Conservation (phyloP, 2,329 filamentous ascomycete genomes). For the Orbilia blumenaviensis region DNA sequence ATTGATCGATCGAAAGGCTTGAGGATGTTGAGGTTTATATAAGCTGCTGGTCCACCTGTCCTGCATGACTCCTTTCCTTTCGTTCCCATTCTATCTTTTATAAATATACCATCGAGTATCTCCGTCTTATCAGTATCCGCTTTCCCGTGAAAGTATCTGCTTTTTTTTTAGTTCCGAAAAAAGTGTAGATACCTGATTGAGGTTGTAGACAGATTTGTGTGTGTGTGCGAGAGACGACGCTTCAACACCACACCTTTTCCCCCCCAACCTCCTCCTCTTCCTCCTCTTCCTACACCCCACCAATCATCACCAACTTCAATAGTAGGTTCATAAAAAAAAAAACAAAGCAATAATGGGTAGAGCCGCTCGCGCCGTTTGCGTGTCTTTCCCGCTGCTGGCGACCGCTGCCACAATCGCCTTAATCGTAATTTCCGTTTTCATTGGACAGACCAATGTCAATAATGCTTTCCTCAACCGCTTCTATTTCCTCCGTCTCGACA, state of each 20-base stretch:
- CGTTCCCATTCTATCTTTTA: neutral
- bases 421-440: slow-evolving; percentile 49
- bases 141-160: neutral
- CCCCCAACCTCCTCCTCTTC: neutral
- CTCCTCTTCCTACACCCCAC: neutral
- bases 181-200: neutral
- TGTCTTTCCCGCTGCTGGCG: slow-evolving; percentile 39
- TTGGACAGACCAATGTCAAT: slow-evolving; percentile 48
- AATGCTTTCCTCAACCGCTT: slow-evolving; percentile 40
- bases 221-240: neutral
- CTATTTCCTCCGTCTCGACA: slow-evolving; percentile 59
- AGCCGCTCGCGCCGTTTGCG: slow-evolving; percentile 33
- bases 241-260: neutral
- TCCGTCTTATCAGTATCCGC: neutral
- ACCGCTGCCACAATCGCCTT: slow-evolving; percentile 32
- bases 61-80: neutral
- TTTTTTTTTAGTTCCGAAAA: too few species aligned
- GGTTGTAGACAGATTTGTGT: slow-evolving; percentile 4
- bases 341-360: slow-evolving; percentile 38
- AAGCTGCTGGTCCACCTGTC: slow-evolving; percentile 30
- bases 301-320: neutral
- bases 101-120: too few species aligned
- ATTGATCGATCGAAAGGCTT: neutral
- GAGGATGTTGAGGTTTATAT: slow-evolving; percentile 16
- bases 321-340: neutral